Base-by-base conservation (phyloP, 306 rosid species). In the Lotus japonicus region DNA sequence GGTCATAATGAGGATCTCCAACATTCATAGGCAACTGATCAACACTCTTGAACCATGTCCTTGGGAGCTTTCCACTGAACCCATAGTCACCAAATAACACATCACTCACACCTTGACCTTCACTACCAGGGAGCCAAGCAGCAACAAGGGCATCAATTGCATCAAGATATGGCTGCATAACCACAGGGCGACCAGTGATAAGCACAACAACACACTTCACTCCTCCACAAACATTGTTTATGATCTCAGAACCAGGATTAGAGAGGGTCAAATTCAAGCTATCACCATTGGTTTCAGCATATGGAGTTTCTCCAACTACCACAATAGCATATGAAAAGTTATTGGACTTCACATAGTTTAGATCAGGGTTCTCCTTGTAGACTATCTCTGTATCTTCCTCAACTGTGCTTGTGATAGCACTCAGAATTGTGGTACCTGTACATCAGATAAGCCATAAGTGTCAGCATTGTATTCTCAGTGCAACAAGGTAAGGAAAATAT, bases 111-210 rank as follows among this genome's bases (percentile, higher is more conserved):
- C 83, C 83, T 5, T 69, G 63, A 10, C 80, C 83, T 17, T 79
- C 83, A 49, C 48, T 55, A 7, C 83, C 80, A 0, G 83, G 83
- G 41, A 79, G 83, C 83, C 83, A 79, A 11, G 83, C 83, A n/a
- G 80, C 83, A 13, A 79, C 80, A 48, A 79, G 70, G 3, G 73
- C 64, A 0, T 76, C 70, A 2, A 68, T 60, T 4, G 0, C 1
- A 9, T 35, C 9, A 35, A 35, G 39, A 7, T 5, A 74, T 26
- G 83, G 83, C n/a, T 68, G 46, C 0, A 73, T 73, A 48, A 68
- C 77, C 21, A 79, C 73, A 17, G 83, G 83, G 21, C 80, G 70
- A 17, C 83, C 80, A 5, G 80, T 68, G 52, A 79, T 48, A 6
- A 79, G 9, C 4, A 79, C 57, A 13, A 50, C 73, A 5, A 74